Evolutionary conservation across 306 rosid species (phyloP), one percentile per base, ranked within the genome.

Genomic region (Datisca glomerata): DNA sequence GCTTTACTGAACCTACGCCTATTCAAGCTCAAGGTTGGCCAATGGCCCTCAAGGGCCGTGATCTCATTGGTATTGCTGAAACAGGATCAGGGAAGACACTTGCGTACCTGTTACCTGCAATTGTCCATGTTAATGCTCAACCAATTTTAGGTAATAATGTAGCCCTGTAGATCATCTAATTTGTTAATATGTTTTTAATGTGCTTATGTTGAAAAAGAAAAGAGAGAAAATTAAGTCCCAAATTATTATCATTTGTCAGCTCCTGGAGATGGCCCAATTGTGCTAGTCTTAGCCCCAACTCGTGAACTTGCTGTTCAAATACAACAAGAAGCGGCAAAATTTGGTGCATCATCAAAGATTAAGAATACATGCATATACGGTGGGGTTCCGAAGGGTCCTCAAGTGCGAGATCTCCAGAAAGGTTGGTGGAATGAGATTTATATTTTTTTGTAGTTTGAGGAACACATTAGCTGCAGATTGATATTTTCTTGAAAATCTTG

Each of bases 1-100:
- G 98, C 7, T 89, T 89, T 71, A 61, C 74, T 6, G 98, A 89
- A 42, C 98, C 98, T 47, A 89, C 98, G 21, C 91, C 98, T 12
- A 89, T 89, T 68, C 98, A 89, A 46, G 79, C 98, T 27, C 98
- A 89, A 84, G 98, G 98, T 59, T 89, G 98, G 98, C 96, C 98
- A 54, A 89, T 89, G 98, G 98, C 98, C 59, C 69, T 89, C 59
- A 80, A 50, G 63, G 98, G 98, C 22, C 91, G 96, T 52, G 98
- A 89, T 64, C 86, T 89, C 47, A 84, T 84, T 38, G 98, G 98
- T 49, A 84, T 89, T 68, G 98, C 98, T 17, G 98, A 89, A 69
- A 89, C 98, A 14, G 98, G 98, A 45, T 89, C 98, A 13, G 98
- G 98, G 55, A 89, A 89, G 76, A 89, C 98, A 4, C 86, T 89